phyloP scores from a whole-genome alignment of 257 asterid genomes.

The Solanum sejunctum region DNA sequence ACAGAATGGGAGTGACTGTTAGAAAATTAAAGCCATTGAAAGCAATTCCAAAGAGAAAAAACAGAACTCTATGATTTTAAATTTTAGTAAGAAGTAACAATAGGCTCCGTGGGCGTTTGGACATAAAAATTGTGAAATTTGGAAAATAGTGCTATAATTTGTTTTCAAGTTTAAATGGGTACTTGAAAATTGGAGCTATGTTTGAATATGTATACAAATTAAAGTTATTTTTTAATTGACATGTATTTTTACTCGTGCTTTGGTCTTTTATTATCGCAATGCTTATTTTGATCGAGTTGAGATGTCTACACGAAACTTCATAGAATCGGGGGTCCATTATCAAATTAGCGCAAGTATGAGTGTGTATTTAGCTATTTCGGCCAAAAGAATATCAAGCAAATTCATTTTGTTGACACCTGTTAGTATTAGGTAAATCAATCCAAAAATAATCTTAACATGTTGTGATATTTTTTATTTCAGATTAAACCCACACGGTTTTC shows the following conservation, averaged over 20 bases:
- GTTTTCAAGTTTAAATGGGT: too few species aligned
- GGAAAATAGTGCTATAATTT: too few species aligned
- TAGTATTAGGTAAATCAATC: neutral
- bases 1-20: slow-evolving; percentile 16
- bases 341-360: neutral
- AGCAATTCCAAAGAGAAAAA: slow-evolving; percentile 15
- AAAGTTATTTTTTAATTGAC: too few species aligned
- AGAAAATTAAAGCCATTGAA: slow-evolving; percentile 15
- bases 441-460: neutral
- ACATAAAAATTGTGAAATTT: neutral
- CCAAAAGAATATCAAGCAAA: neutral
- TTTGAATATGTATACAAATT: too few species aligned
- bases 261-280: too few species aligned
- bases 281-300: too few species aligned
- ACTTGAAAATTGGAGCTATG: too few species aligned
- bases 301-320: neutral
- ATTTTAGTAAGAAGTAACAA: too few species aligned
- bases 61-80: neutral
- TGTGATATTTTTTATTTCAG: neutral
- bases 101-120: neutral
- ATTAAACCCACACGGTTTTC: too few species aligned
- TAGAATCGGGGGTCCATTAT: neutral
- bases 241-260: too few species aligned
- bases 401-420: neutral
- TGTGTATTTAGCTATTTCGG: neutral